Conservation (phyloP, 2,329 filamentous ascomycete species). For the Ramularia endophylla region DNA sequence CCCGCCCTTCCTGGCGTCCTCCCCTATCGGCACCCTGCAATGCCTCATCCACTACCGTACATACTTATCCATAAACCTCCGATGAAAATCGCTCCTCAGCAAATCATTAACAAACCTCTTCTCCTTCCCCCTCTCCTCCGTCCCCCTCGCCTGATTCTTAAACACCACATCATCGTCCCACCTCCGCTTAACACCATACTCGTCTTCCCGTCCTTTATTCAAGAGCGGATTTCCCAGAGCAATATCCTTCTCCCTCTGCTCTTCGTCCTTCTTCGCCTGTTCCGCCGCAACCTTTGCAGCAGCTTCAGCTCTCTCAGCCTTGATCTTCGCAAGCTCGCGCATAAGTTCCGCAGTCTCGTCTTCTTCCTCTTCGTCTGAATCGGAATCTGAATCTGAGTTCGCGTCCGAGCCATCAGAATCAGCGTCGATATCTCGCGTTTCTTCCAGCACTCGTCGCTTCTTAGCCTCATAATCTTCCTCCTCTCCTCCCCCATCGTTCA, state of each 20-base stretch:
- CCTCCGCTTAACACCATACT: slow-evolving; percentile 84
- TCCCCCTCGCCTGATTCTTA: slow-evolving; percentile 95
- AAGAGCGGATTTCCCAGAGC: slow-evolving; percentile 88
- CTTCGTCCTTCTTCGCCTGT: slow-evolving; percentile 72
- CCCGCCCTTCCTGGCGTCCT: no score
- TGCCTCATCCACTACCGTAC: slow-evolving; percentile 29
- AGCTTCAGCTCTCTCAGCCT: slow-evolving; percentile 74
- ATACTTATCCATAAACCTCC: slow-evolving; percentile 73
- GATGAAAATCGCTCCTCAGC: slow-evolving; percentile 93
- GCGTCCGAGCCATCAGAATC: slow-evolving; percentile 53
- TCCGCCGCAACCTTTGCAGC: slow-evolving; percentile 78
- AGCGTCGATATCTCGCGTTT: slow-evolving; percentile 82
- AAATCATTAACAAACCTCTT: slow-evolving; percentile 83
- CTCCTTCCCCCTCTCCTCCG: slow-evolving; percentile 79
- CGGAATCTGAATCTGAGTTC: slow-evolving; percentile 24
- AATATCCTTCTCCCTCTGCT: slow-evolving; percentile 79
- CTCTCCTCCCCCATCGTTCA: slow-evolving; percentile 43
- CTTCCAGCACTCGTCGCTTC: slow-evolving; percentile 77
- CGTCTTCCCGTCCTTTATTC: slow-evolving; percentile 51
- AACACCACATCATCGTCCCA: slow-evolving; percentile 99
- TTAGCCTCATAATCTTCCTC: slow-evolving; percentile 68
- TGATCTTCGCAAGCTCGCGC: slow-evolving; percentile 90
- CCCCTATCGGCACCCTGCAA: no score
- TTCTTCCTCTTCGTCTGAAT: slow-evolving; percentile 71
- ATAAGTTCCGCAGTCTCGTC: slow-evolving; percentile 83